Base-by-base conservation (phyloP, 495 filamentous ascomycete species). In the Tetracladium setigerum region DNA sequence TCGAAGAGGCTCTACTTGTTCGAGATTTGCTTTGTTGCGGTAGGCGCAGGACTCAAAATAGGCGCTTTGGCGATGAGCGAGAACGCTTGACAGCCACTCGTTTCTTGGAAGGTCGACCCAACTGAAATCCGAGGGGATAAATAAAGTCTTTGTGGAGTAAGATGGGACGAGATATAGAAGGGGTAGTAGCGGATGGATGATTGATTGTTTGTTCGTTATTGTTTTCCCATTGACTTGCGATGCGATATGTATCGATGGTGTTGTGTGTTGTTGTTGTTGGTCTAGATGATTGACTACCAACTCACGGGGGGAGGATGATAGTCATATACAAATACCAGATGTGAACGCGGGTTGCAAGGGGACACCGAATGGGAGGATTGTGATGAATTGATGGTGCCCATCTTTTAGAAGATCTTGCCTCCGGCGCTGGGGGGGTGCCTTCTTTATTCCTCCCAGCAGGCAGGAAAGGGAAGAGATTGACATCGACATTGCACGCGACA, bases 321-420 rank as follows among this genome's bases (percentile, higher is more conserved):
- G 46, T 47, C 50, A 49, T 50, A 52, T 49, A 56, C 46, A 32
- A 53, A 47, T 51, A 50, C 18, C 50, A 58, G 36, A 46, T 3
- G 22, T 27, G 19, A 38, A 11, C 32, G 41, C 38, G 32, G n/a
- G 43, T 41, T 48, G 50, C 55, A 56, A 59, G 53, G 56, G 56
- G 56, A 56, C 53, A 56, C 53, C 53, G 38, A 38, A 27, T 24
- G 24, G 46, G 41, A 47, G 53, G 46, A 34, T 17, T 43, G 39
- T 36, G 36, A 44, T 58, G 48, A 30, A 41, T 55, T 59, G 56
- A 50, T 50, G 56, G 49, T 56, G 56, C 40, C 56, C 56, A 59
- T 59, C 56, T 51, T 53, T 53, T 22, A 19, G 37, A 59, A 58
- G 47, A 54, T 50, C 40, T 54, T 45, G 55, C 55, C 55, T 55